Conservation (phyloP, 176 grass and related monocot species). For the Carex kokanica region DNA sequence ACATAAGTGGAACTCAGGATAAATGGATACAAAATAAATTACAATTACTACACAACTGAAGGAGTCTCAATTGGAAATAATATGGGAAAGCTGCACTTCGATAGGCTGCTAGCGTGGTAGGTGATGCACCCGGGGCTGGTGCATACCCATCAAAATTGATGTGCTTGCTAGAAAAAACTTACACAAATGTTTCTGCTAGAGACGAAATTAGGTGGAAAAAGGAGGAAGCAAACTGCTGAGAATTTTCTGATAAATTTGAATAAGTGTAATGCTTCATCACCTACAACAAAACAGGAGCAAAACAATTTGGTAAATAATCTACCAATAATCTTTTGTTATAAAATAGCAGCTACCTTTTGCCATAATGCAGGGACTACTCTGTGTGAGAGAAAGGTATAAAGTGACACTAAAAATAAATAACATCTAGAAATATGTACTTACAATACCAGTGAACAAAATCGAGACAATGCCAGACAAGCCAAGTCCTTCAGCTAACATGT, state of each 20-base stretch:
- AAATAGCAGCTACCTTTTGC: not conserved
- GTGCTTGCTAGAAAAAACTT: slow-evolving; percentile 34
- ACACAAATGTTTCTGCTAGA: slow-evolving; percentile 99
- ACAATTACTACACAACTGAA: not conserved
- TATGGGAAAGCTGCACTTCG: not conserved
- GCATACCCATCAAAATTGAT: not conserved
- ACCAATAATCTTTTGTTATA: not conserved
- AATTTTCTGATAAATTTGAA: slow-evolving; percentile 96
- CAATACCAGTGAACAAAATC: slow-evolving; percentile 97
- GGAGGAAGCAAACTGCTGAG: slow-evolving; percentile 76
- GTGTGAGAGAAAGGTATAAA: not conserved
- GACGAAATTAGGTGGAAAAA: slow-evolving; percentile 98
- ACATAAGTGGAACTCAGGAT: not conserved
- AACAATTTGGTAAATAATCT: slow-evolving; percentile 19
- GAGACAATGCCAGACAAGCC: slow-evolving; percentile 98
- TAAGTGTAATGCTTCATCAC: slow-evolving; percentile 98
- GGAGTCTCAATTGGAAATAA: not conserved
- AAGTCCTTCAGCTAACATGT: slow-evolving; percentile 99
- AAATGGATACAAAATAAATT: not conserved
- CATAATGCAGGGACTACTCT: not conserved
- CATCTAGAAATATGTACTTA: slow-evolving; percentile 41
- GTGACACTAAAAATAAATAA: slow-evolving; percentile 12
- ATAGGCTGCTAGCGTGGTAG: not conserved
- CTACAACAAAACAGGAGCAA: slow-evolving; percentile 42
- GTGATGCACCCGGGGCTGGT: not conserved